Conservation (phyloP, 352 stramenopile genomes). For the Pythium biforme region DNA sequence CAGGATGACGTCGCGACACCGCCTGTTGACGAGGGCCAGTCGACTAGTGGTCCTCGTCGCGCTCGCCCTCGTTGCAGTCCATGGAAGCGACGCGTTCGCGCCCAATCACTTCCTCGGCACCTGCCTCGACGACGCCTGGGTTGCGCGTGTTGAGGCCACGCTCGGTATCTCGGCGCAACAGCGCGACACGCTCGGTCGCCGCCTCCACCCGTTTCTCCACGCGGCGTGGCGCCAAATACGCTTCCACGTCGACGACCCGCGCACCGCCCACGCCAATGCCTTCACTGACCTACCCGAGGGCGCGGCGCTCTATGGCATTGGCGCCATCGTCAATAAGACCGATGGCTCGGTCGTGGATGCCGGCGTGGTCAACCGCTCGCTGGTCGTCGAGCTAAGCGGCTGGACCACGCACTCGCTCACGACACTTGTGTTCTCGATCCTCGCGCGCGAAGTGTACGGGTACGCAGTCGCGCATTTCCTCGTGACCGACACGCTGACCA, state of each 20-base stretch:
- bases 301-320: constrained; percentile 28
- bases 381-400: constrained; percentile 34
- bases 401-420: constrained; percentile 49
- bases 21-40: background rate
- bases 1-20: background rate
- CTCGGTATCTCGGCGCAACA: constrained; percentile 24
- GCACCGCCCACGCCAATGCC: constrained; percentile 16
- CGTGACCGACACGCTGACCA: constrained; percentile 16
- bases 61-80: background rate
- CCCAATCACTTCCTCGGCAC: constrained; percentile 42
- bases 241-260: constrained; percentile 34
- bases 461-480: constrained; percentile 29
- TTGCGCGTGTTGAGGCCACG: constrained; percentile 29
- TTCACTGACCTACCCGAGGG: constrained; percentile 3
- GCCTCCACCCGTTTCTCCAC: constrained; percentile 44
- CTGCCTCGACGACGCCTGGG: constrained; percentile 43
- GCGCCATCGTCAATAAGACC: constrained; percentile 11
- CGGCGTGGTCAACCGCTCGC: constrained; percentile 27
- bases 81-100: background rate
- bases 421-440: constrained; percentile 43
- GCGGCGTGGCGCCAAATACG: constrained; percentile 29
- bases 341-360: constrained; percentile 16
- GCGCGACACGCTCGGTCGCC: constrained; percentile 29
- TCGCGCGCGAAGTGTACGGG: constrained; percentile 46
- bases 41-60: background rate